These are phyloP conservation scores for Trichosporon sp. DNA, from an alignment of 1,284 basidiomycete species.

Conservation along the genomic window DNA sequence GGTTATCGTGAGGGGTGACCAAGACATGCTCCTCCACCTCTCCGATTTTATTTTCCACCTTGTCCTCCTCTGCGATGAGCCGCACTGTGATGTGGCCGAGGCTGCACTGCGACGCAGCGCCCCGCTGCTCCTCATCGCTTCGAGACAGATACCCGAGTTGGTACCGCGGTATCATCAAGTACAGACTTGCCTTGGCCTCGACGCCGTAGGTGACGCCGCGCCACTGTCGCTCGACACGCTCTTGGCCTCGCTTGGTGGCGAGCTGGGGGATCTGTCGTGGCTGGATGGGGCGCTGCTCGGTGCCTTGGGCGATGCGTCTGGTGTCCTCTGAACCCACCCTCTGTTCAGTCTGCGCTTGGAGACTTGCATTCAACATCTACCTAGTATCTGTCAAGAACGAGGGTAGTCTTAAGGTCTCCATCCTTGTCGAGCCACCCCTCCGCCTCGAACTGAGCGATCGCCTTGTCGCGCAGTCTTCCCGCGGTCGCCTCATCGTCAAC, in stretches of 20 bases:
- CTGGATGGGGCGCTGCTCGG: constrained; percentile 7
- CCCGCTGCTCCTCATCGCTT: constrained; percentile 16
- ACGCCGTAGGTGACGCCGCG: neutral
- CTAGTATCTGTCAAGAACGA: constrained; percentile 9
- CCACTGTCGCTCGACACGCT: constrained; percentile 6
- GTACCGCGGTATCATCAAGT: constrained; percentile 15
- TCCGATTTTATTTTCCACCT: neutral
- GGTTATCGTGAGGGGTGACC: constrained; percentile 12
- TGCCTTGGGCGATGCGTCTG: constrained; percentile 1
- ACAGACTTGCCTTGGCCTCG: constrained; percentile 10
- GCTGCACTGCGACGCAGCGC: constrained; percentile 29
- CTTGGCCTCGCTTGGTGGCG: neutral
- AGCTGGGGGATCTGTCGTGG: constrained; percentile 7
- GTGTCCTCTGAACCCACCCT: neutral
- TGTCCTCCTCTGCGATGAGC: neutral
- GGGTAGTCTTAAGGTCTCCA: constrained; percentile 8
- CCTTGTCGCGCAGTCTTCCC: constrained; percentile 5
- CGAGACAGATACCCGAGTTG: constrained; percentile 16
- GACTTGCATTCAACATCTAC: neutral
- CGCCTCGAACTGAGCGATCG: neutral
- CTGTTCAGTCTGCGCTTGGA: too few relatives aligned
- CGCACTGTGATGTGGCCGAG: constrained; percentile 30
- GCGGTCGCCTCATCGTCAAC: neutral
- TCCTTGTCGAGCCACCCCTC: constrained; percentile 6
- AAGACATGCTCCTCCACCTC: neutral